Evolutionary conservation across 2,329 filamentous ascomycete genomes (phyloP).

Genomic region (Clarireedia hainanense): DNA sequence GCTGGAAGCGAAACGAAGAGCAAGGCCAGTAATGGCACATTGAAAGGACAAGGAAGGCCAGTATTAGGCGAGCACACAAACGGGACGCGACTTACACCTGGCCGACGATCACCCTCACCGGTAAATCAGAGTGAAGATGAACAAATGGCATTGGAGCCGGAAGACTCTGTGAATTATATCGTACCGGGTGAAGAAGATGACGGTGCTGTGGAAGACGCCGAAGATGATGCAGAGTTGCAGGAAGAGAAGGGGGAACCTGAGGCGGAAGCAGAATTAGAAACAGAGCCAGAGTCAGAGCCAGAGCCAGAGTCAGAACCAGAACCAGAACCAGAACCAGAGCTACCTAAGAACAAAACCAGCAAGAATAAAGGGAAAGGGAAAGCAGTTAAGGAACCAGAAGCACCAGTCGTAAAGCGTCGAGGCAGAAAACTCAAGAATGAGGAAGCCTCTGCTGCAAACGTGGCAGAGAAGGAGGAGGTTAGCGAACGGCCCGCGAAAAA

Average conservation of each 20-base stretch:
- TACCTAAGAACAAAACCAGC: not conserved
- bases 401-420: not conserved
- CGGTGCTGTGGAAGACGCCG: constrained; percentile 29
- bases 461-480: constrained; percentile 2
- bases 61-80: constrained; percentile 15
- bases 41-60: constrained; percentile 4
- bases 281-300: not conserved
- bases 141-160: constrained; percentile 41
- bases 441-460: constrained; percentile 12
- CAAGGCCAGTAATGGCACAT: not conserved
- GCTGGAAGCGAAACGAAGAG: constrained; percentile 11
- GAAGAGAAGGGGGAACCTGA: constrained; percentile 15
- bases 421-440: constrained; percentile 12
- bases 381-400: constrained; percentile 2
- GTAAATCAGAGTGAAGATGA: constrained; percentile 27
- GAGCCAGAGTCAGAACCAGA: constrained; percentile 18
- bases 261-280: constrained; percentile 12
- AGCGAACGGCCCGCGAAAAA: constrained; percentile 13
- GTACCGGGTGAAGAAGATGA: constrained; percentile 18
- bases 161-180: constrained; percentile 20
- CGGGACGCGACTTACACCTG: constrained; percentile 14
- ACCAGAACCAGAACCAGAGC: not conserved
- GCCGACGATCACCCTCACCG: constrained; percentile 3
- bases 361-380: constrained; percentile 11
- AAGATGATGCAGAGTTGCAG: constrained; percentile 16